These are phyloP conservation scores for Sugiyamaella marilandica DNA, from an alignment of 805 yeast species.

Conservation along the genomic window DNA sequence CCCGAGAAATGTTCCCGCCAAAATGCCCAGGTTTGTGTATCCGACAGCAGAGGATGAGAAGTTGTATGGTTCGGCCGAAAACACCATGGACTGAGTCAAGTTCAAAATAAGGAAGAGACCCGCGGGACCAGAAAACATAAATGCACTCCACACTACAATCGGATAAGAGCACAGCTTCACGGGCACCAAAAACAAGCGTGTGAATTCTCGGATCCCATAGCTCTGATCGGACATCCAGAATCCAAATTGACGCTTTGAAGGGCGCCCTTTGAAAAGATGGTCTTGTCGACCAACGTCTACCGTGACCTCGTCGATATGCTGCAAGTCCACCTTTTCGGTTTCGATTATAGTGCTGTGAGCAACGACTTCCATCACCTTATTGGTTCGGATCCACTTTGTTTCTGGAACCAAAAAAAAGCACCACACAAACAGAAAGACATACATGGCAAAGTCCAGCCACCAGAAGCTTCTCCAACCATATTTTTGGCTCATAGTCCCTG, in stretches of 20 bases:
- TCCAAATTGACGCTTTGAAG: conserved; percentile 5
- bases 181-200: conserved; percentile 11
- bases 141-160: conserved; percentile 8
- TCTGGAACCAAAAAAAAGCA: conserved; percentile 9
- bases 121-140: conserved; percentile 5
- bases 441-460: conserved; percentile 11
- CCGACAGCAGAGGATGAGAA: conserved; percentile 8
- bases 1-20: conserved; percentile 8
- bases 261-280: conserved; percentile 6
- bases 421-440: conserved; percentile 2
- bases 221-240: not conserved
- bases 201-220: not conserved
- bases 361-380: too few species aligned
- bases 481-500: conserved; percentile 10
- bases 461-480: conserved; percentile 14
- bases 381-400: conserved; percentile 10
- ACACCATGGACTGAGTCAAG: conserved; percentile 7
- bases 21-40: conserved; percentile 8
- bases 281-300: conserved; percentile 3
- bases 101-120: conserved; percentile 5
- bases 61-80: conserved; percentile 10
- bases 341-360: too few species aligned
- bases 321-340: too few species aligned
- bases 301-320: conserved; percentile 1
- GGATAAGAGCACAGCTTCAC: conserved; percentile 6